Base-by-base conservation (phyloP, 1,139 yeast genomes). In the Nakaseomyces bracarensis region DNA sequence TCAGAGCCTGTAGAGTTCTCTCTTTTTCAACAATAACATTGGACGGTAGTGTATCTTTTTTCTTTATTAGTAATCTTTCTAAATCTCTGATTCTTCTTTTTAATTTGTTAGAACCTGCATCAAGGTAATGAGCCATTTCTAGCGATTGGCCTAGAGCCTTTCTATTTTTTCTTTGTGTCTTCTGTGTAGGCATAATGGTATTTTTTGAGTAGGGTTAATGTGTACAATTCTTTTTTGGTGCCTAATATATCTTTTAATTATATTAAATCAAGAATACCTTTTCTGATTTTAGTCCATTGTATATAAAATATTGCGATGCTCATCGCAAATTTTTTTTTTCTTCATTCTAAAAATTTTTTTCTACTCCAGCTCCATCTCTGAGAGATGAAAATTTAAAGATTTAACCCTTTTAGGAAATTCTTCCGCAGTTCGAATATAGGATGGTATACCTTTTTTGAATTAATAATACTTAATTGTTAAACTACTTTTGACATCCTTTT, bases 61-160 rank as follows among this genome's bases (percentile, higher is more conserved):
- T 69, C 44, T 65, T 65, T 3, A 49, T 55, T 45, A 89, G 67
- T 25, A 84, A 67, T 53, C 97, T 72, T 55, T 81, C 80, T 40
- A 86, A 70, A 61, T 89, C 96, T 64, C 97, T 77, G 51, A 91
- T 84, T 65, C 83, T 84, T 69, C 83, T 86, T 64, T 79, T 84
- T 49, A 85, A 72, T 54, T 78, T 80, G 39, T 64, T 58, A 1
- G 65, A 53, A 19, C 69, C 69, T 1, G 68, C 61, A 35, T 65
- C 66, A 6, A 64, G 39, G 14, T 57, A 60, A 19, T 55, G 57
- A 4, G 65, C 60, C 46, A 60, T 54, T 37, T 62, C 64, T n/a
- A 60, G 45, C 1, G 62, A 50, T 9, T 55, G 43, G 8, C 61
- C 59, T 18, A 47, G 36, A 14, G 47, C 39, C 29, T 36, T 46